phyloP scores from a whole-genome alignment of 768 basidiomycete genomes.

The Podaxis sp. region DNA sequence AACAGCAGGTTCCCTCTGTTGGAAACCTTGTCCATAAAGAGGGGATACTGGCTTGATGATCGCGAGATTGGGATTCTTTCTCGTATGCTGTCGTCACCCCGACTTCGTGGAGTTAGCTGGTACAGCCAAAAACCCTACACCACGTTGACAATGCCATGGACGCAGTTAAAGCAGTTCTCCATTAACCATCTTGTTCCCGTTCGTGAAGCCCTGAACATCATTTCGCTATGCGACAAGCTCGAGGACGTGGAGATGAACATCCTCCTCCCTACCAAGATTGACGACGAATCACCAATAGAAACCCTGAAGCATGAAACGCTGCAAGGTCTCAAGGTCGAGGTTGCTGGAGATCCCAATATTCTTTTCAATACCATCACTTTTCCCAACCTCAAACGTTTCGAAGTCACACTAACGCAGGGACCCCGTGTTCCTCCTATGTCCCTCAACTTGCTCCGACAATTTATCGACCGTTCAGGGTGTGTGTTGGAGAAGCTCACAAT shows the following conservation, averaged over 20 bases:
- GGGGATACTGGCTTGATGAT: conserved; percentile 20
- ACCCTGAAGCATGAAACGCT: conserved; percentile 19
- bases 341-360: conserved; percentile 21
- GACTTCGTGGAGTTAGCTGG: conserved; percentile 24
- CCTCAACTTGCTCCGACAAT: conserved; percentile 1
- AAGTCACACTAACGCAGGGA: conserved; percentile 16
- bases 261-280: conserved; percentile 9
- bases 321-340: conserved; percentile 19
- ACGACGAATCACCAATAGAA: conserved; percentile 14
- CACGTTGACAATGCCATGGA: conserved; percentile 24
- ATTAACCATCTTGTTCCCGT: conserved; percentile 22
- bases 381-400: conserved; percentile 22
- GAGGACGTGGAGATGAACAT: conserved; percentile 15
- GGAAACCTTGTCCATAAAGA: conserved; percentile 24
- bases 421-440: conserved; percentile 14
- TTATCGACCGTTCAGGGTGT: conserved; percentile 12
- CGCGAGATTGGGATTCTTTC: conserved; percentile 18
- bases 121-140: conserved; percentile 16
- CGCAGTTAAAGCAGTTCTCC: conserved; percentile 23
- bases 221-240: conserved; percentile 14
- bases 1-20: conserved; percentile 20
- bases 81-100: conserved; percentile 24
- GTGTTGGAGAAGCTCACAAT: conserved; percentile 11
- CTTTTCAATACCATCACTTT: conserved; percentile 23
- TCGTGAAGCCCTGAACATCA: conserved; percentile 21